phyloP scores from a whole-genome alignment of 805 yeast species.

The Sugiyamaella lignohabitans region DNA sequence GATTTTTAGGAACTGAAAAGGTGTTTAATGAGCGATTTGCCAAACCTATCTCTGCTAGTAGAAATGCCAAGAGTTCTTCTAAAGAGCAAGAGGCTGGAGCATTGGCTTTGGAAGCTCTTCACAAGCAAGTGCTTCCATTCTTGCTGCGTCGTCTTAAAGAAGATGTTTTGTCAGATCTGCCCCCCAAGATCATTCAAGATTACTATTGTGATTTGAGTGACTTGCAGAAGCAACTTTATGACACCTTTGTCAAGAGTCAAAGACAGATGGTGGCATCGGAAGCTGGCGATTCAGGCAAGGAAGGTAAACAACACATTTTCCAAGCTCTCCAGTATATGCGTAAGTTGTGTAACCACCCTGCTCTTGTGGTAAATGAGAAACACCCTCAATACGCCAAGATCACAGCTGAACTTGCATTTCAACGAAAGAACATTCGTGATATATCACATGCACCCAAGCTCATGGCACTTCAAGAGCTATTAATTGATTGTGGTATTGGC shows the following conservation, averaged over 20 bases:
- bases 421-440: conserved; percentile 57
- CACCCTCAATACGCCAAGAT: conserved; percentile 80
- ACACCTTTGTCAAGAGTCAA: conserved; percentile 83
- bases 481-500: conserved; percentile 92
- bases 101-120: conserved; percentile 88
- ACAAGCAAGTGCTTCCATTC: conserved; percentile 93
- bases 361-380: conserved; percentile 70
- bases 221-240: conserved; percentile 78
- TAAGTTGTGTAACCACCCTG: conserved; percentile 93
- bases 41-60: conserved; percentile 93
- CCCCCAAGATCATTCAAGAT: conserved; percentile 97
- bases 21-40: conserved; percentile 91
- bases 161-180: conserved; percentile 90
- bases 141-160: conserved; percentile 94
- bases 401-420: conserved; percentile 49
- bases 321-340: conserved; percentile 97
- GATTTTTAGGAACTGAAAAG: conserved; percentile 92
- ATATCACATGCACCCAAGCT: conserved; percentile 88
- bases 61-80: conserved; percentile 81
- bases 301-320: conserved; percentile 83
- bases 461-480: conserved; percentile 67
- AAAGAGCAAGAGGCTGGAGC: conserved; percentile 98
- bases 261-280: conserved; percentile 60
- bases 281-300: conserved; percentile 33
- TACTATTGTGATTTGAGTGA: conserved; percentile 95